These are phyloP conservation scores for Bryoglossum gracile DNA, from an alignment of 495 filamentous ascomycete genomes.

Conservation along the genomic window DNA sequence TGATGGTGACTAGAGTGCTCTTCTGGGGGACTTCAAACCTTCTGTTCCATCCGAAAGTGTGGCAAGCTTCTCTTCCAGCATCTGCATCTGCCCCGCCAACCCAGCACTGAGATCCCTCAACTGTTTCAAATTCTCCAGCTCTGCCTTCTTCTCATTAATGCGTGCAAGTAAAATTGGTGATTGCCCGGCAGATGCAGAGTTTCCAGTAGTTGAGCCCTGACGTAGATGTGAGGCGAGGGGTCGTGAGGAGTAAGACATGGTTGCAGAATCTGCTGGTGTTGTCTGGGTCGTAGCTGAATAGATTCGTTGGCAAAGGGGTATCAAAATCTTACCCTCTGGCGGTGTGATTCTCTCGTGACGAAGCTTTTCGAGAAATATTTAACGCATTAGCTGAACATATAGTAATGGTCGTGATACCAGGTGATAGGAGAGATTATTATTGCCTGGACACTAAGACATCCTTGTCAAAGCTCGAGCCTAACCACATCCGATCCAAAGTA, in stretches of 20 bases:
- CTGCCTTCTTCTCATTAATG: constrained; percentile 88
- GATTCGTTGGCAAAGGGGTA: background rate
- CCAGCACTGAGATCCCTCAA: constrained; percentile 82
- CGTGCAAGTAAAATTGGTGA: constrained; percentile 77
- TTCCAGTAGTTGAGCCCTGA: constrained; percentile 47
- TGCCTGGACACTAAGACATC: too few species aligned
- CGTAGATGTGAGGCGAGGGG: constrained; percentile 56
- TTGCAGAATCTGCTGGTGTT: constrained; percentile 5
- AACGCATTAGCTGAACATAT: too few species aligned
- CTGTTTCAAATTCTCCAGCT: constrained; percentile 82
- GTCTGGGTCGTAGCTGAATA: background rate
- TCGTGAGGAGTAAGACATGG: constrained; percentile 53
- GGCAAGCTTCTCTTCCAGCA: constrained; percentile 75
- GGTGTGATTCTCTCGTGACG: too few species aligned
- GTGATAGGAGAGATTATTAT: too few species aligned
- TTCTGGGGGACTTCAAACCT: constrained; percentile 44
- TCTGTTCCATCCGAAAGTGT: constrained; percentile 91
- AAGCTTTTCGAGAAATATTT: too few species aligned
- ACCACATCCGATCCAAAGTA: constrained; percentile 7
- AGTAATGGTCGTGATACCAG: too few species aligned
- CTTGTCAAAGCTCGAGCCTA: background rate
- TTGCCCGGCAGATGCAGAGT: constrained; percentile 49
- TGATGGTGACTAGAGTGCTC: background rate
- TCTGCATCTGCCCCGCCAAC: constrained; percentile 85
- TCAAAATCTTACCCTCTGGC: background rate